These are phyloP conservation scores for Fusarium virguliforme DNA, from an alignment of 2,329 filamentous ascomycete genomes.

Conservation along the genomic window DNA sequence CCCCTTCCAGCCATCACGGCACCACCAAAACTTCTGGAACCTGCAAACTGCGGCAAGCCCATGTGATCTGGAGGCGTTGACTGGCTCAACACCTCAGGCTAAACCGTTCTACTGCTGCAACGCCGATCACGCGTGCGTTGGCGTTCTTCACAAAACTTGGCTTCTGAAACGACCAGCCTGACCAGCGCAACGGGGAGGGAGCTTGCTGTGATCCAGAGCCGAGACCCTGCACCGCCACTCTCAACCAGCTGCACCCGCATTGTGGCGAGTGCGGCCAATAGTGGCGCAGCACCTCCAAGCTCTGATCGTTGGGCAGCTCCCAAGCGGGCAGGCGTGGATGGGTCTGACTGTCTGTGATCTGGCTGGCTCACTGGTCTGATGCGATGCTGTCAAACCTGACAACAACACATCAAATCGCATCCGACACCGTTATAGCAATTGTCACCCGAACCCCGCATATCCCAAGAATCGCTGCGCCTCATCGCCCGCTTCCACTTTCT, in stretches of 20 bases:
- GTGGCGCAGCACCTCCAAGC: slow-evolving; percentile 37
- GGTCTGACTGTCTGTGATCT: slow-evolving; percentile 44
- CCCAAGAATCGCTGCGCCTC: slow-evolving; percentile 31
- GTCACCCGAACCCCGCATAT: slow-evolving; percentile 38
- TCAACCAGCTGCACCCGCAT: slow-evolving; percentile 8
- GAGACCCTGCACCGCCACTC: slow-evolving; percentile 43
- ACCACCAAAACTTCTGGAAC: slow-evolving; percentile 32
- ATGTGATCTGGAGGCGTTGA: slow-evolving; percentile 22
- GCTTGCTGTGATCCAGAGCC: slow-evolving; percentile 17
- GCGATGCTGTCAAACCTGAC: slow-evolving; percentile 45
- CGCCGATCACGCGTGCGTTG: slow-evolving; percentile 39
- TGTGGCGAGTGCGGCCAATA: slow-evolving; percentile 25
- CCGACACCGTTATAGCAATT: slow-evolving; percentile 22
- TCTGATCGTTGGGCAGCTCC: slow-evolving; percentile 35
- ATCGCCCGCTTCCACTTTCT: slow-evolving; percentile 11
- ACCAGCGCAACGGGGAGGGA: slow-evolving; percentile 25
- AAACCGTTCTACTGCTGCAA: slow-evolving; percentile 25
- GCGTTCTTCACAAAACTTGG: slow-evolving; percentile 22
- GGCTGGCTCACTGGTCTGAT: slow-evolving; percentile 43
- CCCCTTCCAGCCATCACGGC: slow-evolving; percentile 16
- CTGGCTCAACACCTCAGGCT: slow-evolving; percentile 33
- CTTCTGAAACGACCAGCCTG: slow-evolving; percentile 34
- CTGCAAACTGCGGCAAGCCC: slow-evolving; percentile 28
- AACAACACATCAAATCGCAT: slow-evolving; percentile 43
- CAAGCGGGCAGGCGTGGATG: slow-evolving; percentile 43